Percentiles rank a stretch among this genome's conserved stretches.
Conservation (phyloP, 1,139 yeast species). For the Kazachstania sp. region DNA sequence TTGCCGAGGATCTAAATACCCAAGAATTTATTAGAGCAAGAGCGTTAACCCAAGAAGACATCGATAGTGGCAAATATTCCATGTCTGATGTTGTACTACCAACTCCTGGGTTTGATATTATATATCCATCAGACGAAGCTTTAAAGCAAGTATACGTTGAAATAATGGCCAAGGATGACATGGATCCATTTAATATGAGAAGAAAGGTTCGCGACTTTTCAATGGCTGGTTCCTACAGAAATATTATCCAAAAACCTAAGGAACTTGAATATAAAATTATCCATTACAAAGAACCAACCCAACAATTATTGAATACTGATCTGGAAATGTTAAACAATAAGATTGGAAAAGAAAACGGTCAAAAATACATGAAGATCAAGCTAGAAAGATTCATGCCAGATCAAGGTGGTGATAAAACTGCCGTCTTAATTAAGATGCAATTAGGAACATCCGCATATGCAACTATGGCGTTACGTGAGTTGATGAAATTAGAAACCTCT, state of each 20-base stretch:
- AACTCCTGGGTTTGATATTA: slow-evolving; percentile 85
- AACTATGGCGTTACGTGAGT: slow-evolving; percentile 93
- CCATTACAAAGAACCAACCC: slow-evolving; percentile 52
- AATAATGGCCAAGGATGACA: slow-evolving; percentile 69
- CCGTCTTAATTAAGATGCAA: slow-evolving; percentile 68
- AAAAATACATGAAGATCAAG: slow-evolving; percentile 28
- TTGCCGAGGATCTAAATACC: slow-evolving; percentile 57
- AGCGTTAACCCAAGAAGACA: slow-evolving; percentile 65
- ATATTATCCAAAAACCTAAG: slow-evolving; percentile 59
- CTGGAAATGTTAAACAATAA: slow-evolving; percentile 52
- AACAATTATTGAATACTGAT: slow-evolving; percentile 76
- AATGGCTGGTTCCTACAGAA: slow-evolving; percentile 82
- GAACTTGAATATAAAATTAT: slow-evolving; percentile 56
- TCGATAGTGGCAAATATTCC: slow-evolving; percentile 48
- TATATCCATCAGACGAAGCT: slow-evolving; percentile 64
- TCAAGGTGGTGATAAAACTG: slow-evolving; percentile 48
- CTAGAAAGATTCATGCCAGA: slow-evolving; percentile 32
- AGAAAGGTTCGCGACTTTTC: slow-evolving; percentile 84
- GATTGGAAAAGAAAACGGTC: slow-evolving; percentile 31
- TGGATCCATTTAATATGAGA: slow-evolving; percentile 79
- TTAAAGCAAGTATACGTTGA: slow-evolving; percentile 58
- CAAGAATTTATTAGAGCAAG: slow-evolving; percentile 53
- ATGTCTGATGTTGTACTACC: slow-evolving; percentile 86
- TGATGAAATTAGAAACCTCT: slow-evolving; percentile 75
- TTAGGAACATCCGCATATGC: slow-evolving; percentile 89